A percentile compares a stretch with the other conserved stretches of the same genome.
phyloP scores from a whole-genome alignment of 2,329 filamentous ascomycete species.

The Fonsecaea nubica region DNA sequence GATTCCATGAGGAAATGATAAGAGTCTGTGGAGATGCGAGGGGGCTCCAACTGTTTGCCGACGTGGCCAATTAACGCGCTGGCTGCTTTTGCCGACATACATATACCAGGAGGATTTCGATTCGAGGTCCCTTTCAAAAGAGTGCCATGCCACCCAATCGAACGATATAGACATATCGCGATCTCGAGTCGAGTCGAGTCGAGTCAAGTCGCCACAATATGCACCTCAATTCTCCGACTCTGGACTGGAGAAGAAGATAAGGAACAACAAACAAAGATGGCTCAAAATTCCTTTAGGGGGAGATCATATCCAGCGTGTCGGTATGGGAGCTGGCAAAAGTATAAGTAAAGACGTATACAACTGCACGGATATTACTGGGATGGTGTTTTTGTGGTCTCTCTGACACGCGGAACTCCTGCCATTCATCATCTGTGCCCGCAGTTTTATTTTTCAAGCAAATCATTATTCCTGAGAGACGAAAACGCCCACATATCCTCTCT shows the following conservation, averaged over 20 bases:
- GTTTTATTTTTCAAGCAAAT: not conserved
- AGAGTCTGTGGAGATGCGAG: not conserved
- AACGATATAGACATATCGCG: not conserved
- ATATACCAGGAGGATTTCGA: not conserved
- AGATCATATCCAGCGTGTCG: not conserved
- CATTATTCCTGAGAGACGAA: not conserved
- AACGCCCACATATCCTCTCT: not conserved
- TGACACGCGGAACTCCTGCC: not conserved
- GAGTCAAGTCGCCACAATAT: not conserved
- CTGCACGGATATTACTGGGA: not conserved
- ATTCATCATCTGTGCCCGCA: not conserved
- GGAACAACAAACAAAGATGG: not conserved
- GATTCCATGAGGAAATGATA: not conserved
- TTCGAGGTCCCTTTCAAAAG: not conserved
- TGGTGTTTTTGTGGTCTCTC: not conserved
- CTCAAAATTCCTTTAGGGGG: not conserved
- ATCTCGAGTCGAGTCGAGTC: not conserved
- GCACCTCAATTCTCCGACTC: not conserved
- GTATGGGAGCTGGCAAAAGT: not conserved
- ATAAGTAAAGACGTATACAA: constrained; percentile 3
- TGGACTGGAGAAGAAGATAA: not conserved
- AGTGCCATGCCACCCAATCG: not conserved
- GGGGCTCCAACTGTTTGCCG: constrained; percentile 14
- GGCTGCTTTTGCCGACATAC: not conserved
- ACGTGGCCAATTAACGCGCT: constrained; percentile 8